These are phyloP conservation scores for Penicillium nordicum DNA, from an alignment of 2,329 filamentous ascomycete genomes.

Conservation along the genomic window DNA sequence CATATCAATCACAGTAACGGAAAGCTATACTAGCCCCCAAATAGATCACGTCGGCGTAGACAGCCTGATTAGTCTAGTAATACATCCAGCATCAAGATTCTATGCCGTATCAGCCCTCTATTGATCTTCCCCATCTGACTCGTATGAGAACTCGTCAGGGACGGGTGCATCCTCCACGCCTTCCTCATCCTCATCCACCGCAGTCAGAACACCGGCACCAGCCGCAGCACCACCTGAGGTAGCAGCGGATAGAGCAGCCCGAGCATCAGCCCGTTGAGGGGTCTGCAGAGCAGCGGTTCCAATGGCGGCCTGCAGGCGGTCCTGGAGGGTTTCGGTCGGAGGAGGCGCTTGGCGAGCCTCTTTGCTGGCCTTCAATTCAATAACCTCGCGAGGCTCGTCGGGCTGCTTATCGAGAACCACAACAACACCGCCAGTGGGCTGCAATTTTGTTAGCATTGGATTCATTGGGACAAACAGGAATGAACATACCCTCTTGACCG, in stretches of 20 bases:
- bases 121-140: slow-evolving; percentile 42
- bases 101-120: slow-evolving; percentile 12
- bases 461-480: not conserved
- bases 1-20: slow-evolving; percentile 20
- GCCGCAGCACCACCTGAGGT: slow-evolving; percentile 61
- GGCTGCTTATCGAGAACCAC: slow-evolving; percentile 83
- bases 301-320: slow-evolving; percentile 42
- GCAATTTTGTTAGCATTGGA: slow-evolving; percentile 40
- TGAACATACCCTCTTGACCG: slow-evolving; percentile 75
- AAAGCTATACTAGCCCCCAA: slow-evolving; percentile 13
- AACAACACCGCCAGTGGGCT: slow-evolving; percentile 91
- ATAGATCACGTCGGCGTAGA: slow-evolving; percentile 25
- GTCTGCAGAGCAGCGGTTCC: slow-evolving; percentile 33
- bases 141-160: slow-evolving; percentile 47
- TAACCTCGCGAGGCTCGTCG: slow-evolving; percentile 70
- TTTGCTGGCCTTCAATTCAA: slow-evolving; percentile 93
- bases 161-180: slow-evolving; percentile 48
- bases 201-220: slow-evolving; percentile 75
- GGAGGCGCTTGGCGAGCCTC: slow-evolving; percentile 44
- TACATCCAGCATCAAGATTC: slow-evolving; percentile 31
- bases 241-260: slow-evolving; percentile 21
- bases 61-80: slow-evolving; percentile 37
- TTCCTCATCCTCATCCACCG: slow-evolving; percentile 70
- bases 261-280: slow-evolving; percentile 30
- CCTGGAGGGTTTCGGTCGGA: slow-evolving; percentile 41